Evolutionary conservation across 164 flowering plant species (phyloP), one percentile per base, ranked within the genome.

Genomic region (Dillenia suffruticosa): DNA sequence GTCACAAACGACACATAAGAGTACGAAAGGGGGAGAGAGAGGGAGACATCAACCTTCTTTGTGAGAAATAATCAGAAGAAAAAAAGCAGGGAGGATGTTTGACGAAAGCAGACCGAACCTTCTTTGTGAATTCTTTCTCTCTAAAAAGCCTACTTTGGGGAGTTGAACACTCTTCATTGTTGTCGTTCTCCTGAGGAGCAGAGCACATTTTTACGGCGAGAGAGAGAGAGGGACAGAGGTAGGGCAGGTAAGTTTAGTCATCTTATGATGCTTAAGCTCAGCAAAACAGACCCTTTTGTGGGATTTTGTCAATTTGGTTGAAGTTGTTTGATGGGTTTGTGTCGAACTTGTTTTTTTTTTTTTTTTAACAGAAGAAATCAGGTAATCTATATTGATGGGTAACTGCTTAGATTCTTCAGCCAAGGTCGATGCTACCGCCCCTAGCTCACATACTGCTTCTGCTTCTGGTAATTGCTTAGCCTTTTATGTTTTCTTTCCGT

Each of bases 341-440:
- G 16, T 48, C 5, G 19, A 49, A 56, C 45, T 56, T 13, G 14
- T 14, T 10, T 45, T 45, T 22, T 1, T 44, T 22, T 10, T 45
- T 44, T 44, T 43, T 47, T 60, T 26, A 26, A n/a, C 45, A 49
- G 26, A 19, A 16, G 45, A 1, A 24, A 12, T 44, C 46, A n/a
- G 48, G 1, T 32, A 45, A 13, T 46, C 17, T 57, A 56, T 2
- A 44, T 58, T 51, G 43, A 58, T 58, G 61, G 61, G 61, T 1
- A 58, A 58, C 9, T 58, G 61, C 61, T 58, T 58, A 51, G 51
- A 58, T 58, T 26, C 61, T 19, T 58, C 50, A 19, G 61, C 61
- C 4, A 46, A 10, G 48, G 61, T 46, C 5, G 61, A 47, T 5
- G 48, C 46, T 5, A 58, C 46, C 51, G n/a, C 51, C 3, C 40